phyloP scores from a whole-genome alignment of 2,329 filamentous ascomycete genomes.

The Metarhizium album region DNA sequence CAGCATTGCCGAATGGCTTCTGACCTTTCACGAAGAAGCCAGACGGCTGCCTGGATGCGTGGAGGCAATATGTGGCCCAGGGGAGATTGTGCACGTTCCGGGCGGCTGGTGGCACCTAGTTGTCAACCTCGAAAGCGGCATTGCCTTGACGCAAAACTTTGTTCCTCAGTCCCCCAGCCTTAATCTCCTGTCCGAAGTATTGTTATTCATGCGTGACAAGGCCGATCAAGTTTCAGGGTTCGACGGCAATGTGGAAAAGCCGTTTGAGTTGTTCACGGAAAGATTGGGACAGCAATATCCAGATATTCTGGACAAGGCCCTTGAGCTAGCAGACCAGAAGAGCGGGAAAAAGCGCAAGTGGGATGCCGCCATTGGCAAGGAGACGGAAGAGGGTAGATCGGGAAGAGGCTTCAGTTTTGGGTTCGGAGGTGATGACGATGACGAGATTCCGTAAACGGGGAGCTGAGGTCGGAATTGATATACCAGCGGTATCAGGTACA shows the following conservation, averaged over 20 bases:
- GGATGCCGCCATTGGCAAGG: slow-evolving; percentile 56
- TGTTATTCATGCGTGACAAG: slow-evolving; percentile 74
- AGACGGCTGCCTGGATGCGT: slow-evolving; percentile 63
- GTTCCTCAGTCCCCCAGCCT: slow-evolving; percentile 52
- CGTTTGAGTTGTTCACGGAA: slow-evolving; percentile 64
- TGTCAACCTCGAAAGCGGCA: slow-evolving; percentile 72
- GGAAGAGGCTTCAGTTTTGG: slow-evolving; percentile 41
- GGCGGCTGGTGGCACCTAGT: slow-evolving; percentile 97
- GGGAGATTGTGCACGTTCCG: slow-evolving; percentile 86
- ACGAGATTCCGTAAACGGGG: slow-evolving; percentile 30
- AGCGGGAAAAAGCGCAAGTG: slow-evolving; percentile 69
- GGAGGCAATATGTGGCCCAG: slow-evolving; percentile 74
- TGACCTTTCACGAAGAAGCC: slow-evolving; percentile 80
- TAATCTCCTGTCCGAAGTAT: slow-evolving; percentile 57
- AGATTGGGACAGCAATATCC: slow-evolving; percentile 54
- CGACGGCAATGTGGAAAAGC: slow-evolving; percentile 55
- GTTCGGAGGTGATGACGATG: slow-evolving; percentile 34
- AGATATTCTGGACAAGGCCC: slow-evolving; percentile 53
- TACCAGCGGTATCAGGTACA: too few species aligned
- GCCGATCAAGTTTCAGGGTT: slow-evolving; percentile 84
- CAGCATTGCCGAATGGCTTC: slow-evolving; percentile 92
- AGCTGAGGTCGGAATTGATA: too few species aligned
- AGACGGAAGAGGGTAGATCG: slow-evolving; percentile 22
- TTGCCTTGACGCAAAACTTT: slow-evolving; percentile 93
- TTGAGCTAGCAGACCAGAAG: slow-evolving; percentile 54